Percentiles rank a stretch among this genome's conserved stretches.
Conservation (phyloP, 2,329 filamentous ascomycete species). For the Mariannaea sp. region DNA sequence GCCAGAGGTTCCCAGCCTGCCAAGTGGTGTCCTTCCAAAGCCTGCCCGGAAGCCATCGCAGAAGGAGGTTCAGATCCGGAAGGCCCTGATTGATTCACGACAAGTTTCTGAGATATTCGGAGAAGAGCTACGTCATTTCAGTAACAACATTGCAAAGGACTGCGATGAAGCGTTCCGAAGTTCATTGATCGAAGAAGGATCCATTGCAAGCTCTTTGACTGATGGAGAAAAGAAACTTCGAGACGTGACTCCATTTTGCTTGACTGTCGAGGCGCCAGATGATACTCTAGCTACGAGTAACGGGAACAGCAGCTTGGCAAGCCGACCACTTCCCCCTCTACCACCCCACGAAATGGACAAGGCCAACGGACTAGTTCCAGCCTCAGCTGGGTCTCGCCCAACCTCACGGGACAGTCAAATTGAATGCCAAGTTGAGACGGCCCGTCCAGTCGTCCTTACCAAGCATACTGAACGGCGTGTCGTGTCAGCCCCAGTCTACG, state of each 20-base stretch:
- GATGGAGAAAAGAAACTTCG: constrained; percentile 40
- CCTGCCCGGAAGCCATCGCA: constrained; percentile 22
- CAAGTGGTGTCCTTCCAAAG: constrained; percentile 35
- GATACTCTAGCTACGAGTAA: constrained; percentile 31
- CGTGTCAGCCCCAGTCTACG: constrained; percentile 57
- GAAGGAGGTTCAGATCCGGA: constrained; percentile 12
- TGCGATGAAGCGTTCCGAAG: constrained; percentile 93
- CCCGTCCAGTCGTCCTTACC: constrained; percentile 40
- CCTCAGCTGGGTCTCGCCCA: constrained; percentile 30
- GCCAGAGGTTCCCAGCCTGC: constrained; percentile 37
- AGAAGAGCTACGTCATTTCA: constrained; percentile 83
- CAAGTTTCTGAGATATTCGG: constrained; percentile 52
- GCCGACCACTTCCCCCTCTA: constrained; percentile 57
- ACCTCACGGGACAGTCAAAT: constrained; percentile 35
- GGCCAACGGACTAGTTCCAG: constrained; percentile 21
- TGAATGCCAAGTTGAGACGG: constrained; percentile 37
- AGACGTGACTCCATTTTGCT: constrained; percentile 50
- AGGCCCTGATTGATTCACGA: constrained; percentile 22
- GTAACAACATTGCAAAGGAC: constrained; percentile 82
- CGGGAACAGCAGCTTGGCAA: constrained; percentile 49
- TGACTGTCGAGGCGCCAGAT: constrained; percentile 45
- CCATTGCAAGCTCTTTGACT: constrained; percentile 42
- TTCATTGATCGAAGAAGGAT: constrained; percentile 51
- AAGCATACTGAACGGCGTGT: constrained; percentile 50
- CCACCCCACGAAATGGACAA: constrained; percentile 39